Conservation (phyloP, 2,329 filamentous ascomycete genomes). For the Cladophialophora bantiana region DNA sequence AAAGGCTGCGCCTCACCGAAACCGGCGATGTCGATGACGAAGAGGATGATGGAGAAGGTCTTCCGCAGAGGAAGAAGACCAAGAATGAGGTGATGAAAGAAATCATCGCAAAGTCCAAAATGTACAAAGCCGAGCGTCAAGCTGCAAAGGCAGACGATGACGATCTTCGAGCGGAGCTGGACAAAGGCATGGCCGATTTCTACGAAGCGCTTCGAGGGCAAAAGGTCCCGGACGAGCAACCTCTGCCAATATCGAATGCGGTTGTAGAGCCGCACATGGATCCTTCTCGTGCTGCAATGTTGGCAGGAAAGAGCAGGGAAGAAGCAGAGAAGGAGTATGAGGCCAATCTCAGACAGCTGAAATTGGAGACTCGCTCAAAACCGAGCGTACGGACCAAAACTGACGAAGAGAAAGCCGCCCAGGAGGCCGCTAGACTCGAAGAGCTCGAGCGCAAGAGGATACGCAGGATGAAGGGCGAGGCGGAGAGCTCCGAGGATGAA, state of each 20-base stretch:
- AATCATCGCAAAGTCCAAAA: slow-evolving; percentile 94
- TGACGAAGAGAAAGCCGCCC: slow-evolving; percentile 80
- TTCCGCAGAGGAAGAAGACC: slow-evolving; percentile 86
- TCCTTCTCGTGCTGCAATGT: slow-evolving; percentile 67
- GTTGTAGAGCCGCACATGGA: slow-evolving; percentile 62
- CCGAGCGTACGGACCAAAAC: slow-evolving; percentile 91
- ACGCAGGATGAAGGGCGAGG: slow-evolving; percentile 85
- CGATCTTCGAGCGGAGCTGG: slow-evolving; percentile 80
- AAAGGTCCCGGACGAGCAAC: slow-evolving; percentile 60
- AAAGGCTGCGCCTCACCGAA: slow-evolving; percentile 61
- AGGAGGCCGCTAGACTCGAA: slow-evolving; percentile 77
- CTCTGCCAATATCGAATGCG: slow-evolving; percentile 54
- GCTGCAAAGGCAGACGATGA: slow-evolving; percentile 92
- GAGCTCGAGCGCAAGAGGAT: slow-evolving; percentile 83
- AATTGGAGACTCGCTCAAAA: slow-evolving; percentile 81
- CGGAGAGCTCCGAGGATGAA: slow-evolving; percentile 69
- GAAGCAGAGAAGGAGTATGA: slow-evolving; percentile 89
- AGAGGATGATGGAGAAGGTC: slow-evolving; percentile 54
- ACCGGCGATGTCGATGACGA: slow-evolving; percentile 53
- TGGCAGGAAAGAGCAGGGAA: slow-evolving; percentile 67
- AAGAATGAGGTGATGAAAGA: slow-evolving; percentile 99
- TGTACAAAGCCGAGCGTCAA: slow-evolving; percentile 93
- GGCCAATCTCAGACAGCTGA: slow-evolving; percentile 77
- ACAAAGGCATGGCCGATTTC: slow-evolving; percentile 80
- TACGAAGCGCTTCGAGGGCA: slow-evolving; percentile 72